Evolutionary conservation across 2,329 filamentous ascomycete species (phyloP), one percentile per base, ranked within the genome.

Genomic region (Fusarium subglutinans): DNA sequence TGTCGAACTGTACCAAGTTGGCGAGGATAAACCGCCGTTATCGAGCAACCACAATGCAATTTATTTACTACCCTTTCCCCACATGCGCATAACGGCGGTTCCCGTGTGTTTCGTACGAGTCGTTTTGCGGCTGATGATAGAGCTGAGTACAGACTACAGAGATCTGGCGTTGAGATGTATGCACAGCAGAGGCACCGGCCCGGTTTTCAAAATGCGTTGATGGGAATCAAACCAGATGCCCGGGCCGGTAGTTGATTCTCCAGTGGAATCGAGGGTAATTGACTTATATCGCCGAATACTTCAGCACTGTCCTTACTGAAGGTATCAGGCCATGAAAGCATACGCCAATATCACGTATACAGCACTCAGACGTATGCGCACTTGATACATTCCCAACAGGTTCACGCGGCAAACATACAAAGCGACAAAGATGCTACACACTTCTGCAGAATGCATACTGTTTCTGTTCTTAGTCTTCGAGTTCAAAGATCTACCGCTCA

Each of bases 21-120:
- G 67, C 66, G 65, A 75, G 69, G 75, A 70, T 71, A 68, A 74
- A 66, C 72, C 58, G 64, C 67, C 62, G 65, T 63, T 40, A 28
- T 66, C 24, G 43, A 63, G 20, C 57, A 76, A 66, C 72, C 68
- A 74, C 71, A 47, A 41, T 54, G 38, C 54, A 61, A 40, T 26
- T 37, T 30, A 40, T 20, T 51, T 63, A 47, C 58, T 22, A 38
- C n/a, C n/a, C 35, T 17, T 44, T 60, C 69, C 63, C 65, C 53
- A 40, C 41, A 40, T 55, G 57, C 74, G 66, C 73, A 71, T 66
- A 24, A 57, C 73, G 63, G 67, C 60, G 63, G 57, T 68, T 48
- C 38, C 72, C 67, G 72, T 66, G 58, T 63, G 50, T 59, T 74
- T 75, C 62, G 65, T 62, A 73, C 63, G 56, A 69, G 56, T 37